Conservation (phyloP, 1,284 basidiomycete species). For the Apiotrichum sp. region DNA sequence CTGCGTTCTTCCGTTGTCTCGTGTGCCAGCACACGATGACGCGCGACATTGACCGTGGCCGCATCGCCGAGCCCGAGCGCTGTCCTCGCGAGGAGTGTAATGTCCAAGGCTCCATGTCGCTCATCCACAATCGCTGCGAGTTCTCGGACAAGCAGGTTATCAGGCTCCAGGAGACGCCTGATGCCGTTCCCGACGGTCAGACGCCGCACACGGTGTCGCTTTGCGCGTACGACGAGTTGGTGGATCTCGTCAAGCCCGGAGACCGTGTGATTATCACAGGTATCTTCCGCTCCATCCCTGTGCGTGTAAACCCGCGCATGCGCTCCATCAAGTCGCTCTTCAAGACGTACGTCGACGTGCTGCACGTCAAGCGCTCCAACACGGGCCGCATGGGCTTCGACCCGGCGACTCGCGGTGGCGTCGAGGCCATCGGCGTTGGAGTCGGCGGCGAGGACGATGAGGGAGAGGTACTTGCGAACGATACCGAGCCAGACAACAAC, state of each 20-base stretch:
- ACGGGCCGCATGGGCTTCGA: slow-evolving; percentile 70
- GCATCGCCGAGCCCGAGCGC: slow-evolving; percentile 83
- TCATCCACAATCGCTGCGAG: slow-evolving; percentile 94
- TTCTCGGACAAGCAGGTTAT: slow-evolving; percentile 95
- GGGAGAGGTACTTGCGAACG: slow-evolving; percentile 49
- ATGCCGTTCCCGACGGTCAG: slow-evolving; percentile 95
- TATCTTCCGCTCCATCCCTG: slow-evolving; percentile 89
- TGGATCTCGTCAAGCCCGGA: slow-evolving; percentile 90
- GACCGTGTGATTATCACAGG: slow-evolving; percentile 87
- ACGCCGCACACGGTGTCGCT: slow-evolving; percentile 95
- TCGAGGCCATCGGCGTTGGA: slow-evolving; percentile 61
- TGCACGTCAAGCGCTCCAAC: slow-evolving; percentile 78
- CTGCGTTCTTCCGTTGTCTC: slow-evolving; percentile 95
- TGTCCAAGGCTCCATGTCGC: slow-evolving; percentile 78
- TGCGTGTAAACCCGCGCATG: slow-evolving; percentile 86
- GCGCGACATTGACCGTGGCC: slow-evolving; percentile 91
- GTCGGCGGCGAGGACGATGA: slow-evolving; percentile 78
- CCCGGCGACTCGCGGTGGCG: slow-evolving; percentile 61
- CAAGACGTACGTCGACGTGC: slow-evolving; percentile 91
- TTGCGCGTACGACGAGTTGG: slow-evolving; percentile 94
- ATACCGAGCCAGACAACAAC: too few species aligned
- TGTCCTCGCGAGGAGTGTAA: slow-evolving; percentile 91
- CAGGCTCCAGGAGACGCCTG: slow-evolving; percentile 92
- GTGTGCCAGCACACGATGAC: slow-evolving; percentile 91
- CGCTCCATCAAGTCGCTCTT: slow-evolving; percentile 90